Evolutionary conservation across 805 yeast genomes (phyloP).

Genomic region (Kuraishia cidri): DNA sequence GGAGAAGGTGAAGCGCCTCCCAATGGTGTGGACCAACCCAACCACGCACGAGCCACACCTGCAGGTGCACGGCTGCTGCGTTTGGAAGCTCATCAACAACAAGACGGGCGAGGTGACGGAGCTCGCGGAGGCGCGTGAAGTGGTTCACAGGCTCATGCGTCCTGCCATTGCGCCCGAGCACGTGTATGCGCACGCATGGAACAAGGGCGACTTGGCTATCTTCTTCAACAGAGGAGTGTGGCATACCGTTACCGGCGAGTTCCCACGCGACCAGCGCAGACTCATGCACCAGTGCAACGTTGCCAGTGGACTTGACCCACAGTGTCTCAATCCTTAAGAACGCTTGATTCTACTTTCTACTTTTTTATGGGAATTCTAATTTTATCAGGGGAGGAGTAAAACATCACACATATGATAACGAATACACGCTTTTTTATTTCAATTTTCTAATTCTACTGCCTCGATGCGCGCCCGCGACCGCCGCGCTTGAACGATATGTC

Average conservation of each 20-base stretch:
- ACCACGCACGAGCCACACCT: slow-evolving; percentile 75
- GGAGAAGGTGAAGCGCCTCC: slow-evolving; percentile 65
- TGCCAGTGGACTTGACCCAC: slow-evolving; percentile 75
- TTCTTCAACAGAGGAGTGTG: slow-evolving; percentile 87
- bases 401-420: neutral
- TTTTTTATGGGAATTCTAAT: neutral
- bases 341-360: neutral
- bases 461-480: too few species aligned
- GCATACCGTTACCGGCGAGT: slow-evolving; percentile 90
- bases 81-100: slow-evolving; percentile 47
- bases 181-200: slow-evolving; percentile 79
- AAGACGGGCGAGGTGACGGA: slow-evolving; percentile 53
- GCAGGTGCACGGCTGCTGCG: slow-evolving; percentile 86
- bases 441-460: too few species aligned
- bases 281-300: slow-evolving; percentile 93
- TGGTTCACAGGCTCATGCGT: slow-evolving; percentile 68
- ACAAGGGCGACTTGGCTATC: slow-evolving; percentile 74
- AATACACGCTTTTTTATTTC: too few species aligned
- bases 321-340: slow-evolving; percentile 8
- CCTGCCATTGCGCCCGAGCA: slow-evolving; percentile 72
- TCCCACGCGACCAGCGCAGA: slow-evolving; percentile 68
- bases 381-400: too few species aligned
- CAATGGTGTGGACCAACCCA: slow-evolving; percentile 90
- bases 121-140: slow-evolving; percentile 66
- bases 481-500: neutral